phyloP scores from a whole-genome alignment of 352 stramenopile genomes.

The Phytopythium boreale region DNA sequence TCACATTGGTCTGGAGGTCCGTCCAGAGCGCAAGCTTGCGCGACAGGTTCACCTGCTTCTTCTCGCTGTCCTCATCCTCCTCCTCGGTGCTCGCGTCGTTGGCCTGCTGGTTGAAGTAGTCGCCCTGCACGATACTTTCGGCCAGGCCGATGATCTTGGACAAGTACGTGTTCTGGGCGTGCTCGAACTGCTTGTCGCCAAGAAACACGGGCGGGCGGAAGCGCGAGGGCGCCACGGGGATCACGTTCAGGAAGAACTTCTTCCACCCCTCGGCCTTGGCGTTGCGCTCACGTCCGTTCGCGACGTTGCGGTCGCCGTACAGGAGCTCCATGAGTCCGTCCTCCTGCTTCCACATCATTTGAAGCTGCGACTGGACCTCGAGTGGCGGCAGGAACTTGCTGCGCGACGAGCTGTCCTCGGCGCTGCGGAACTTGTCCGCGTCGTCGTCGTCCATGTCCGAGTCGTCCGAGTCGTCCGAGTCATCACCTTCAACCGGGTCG shows the following conservation, averaged over 20 bases:
- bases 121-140: slow-evolving; percentile 84
- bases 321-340: slow-evolving; percentile 91
- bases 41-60: slow-evolving; percentile 77
- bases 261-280: slow-evolving; percentile 78
- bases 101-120: slow-evolving; percentile 58
- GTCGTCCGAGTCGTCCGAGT: slow-evolving; percentile 77
- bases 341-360: slow-evolving; percentile 94
- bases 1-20: slow-evolving; percentile 94
- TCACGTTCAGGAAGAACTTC: slow-evolving; percentile 96
- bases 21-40: slow-evolving; percentile 95
- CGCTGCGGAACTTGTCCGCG: slow-evolving; percentile 37
- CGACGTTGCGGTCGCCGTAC: slow-evolving; percentile 85
- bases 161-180: slow-evolving; percentile 96
- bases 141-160: slow-evolving; percentile 93
- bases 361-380: slow-evolving; percentile 94
- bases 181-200: slow-evolving; percentile 95
- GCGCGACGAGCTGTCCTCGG: slow-evolving; percentile 60
- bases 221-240: slow-evolving; percentile 95
- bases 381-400: slow-evolving; percentile 95
- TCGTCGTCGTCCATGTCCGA: slow-evolving; percentile 68
- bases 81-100: slow-evolving; percentile 47
- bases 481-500: slow-evolving; percentile 33
- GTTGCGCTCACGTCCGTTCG: slow-evolving; percentile 45
- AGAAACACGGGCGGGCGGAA: slow-evolving; percentile 98
- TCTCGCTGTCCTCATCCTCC: slow-evolving; percentile 37